Conservation (phyloP, 306 rosid species). For the Phaseolus lunatus region DNA sequence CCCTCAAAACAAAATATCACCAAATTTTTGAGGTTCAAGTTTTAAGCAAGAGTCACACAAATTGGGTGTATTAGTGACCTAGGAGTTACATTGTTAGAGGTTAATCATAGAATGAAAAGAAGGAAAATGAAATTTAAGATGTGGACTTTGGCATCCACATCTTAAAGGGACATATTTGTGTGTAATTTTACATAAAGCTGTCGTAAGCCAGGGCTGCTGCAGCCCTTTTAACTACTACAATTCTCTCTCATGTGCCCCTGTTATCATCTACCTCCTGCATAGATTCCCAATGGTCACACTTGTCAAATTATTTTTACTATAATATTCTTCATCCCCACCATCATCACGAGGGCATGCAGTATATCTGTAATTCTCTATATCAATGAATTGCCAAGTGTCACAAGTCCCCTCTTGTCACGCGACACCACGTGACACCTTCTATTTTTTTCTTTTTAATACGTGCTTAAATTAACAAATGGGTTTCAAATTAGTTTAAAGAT, state of each 20-base stretch:
- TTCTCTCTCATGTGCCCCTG: constrained; percentile 49
- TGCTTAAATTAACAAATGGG: constrained; percentile 23
- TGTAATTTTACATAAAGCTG: constrained; percentile 52
- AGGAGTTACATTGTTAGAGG: constrained; percentile 21
- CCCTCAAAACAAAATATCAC: neutral
- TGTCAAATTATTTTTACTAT: constrained; percentile 49
- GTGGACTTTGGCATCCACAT: constrained; percentile 52
- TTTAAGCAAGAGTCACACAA: constrained; percentile 37
- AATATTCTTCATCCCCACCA: constrained; percentile 45
- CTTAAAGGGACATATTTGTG: neutral
- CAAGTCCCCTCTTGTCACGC: constrained; percentile 49
- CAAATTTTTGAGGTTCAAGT: constrained; percentile 24
- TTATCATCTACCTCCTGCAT: constrained; percentile 62
- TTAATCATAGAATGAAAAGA: constrained; percentile 18
- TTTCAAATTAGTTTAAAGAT: constrained; percentile 21
- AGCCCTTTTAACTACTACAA: constrained; percentile 44
- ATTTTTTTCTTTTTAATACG: neutral
- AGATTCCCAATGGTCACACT: constrained; percentile 60
- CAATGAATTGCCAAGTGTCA: constrained; percentile 34
- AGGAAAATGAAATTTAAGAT: constrained; percentile 13
- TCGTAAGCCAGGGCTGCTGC: constrained; percentile 47
- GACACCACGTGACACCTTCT: constrained; percentile 61
- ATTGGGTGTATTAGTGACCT: constrained; percentile 27
- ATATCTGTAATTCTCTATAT: constrained; percentile 31
- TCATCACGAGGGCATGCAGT: constrained; percentile 64